Base-by-base conservation (phyloP, 139 green algal genomes). In the Microglena sp. region DNA sequence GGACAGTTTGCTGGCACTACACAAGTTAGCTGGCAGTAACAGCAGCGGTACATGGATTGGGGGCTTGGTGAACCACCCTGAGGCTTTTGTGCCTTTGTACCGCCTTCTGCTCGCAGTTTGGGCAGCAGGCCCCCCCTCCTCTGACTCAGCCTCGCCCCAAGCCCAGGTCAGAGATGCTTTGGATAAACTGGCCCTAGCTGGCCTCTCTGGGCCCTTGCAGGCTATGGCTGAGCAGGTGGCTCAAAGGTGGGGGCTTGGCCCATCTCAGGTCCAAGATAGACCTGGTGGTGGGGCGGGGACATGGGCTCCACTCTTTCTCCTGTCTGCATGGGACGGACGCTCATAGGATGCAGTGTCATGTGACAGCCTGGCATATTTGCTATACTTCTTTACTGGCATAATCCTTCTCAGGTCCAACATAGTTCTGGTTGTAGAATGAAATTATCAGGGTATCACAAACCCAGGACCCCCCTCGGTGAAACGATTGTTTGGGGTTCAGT, bases 41-140 rank as follows among this genome's bases (percentile, higher is more conserved):
- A 28, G 18, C 1, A 62, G 34, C 1, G n/a, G n/a, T n/a, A n/a
- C n/a, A n/a, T 72, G 60, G 60, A 50, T 64, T 1, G 69, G 65
- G 21, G 64, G 64, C 21, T 45, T 50, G 0, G 66, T 43, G 1
- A 67, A 82, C 31, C 70, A 83, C 55, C 70, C 71, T 1, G 57
- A 67, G 33, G 66, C 70, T 22, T 81, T 81, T 64, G 55, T 62
- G 21, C 71, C 65, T 8, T 35, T 87, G 27, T 82, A 72, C 57
- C 60, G 67, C 28, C 60, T 65, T 44, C 70, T 82, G 53, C 68
- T 85, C 15, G 69, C 67, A 0, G 15, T 80, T 21, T 76, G 71
- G 67, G 71, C 44, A 31, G 36, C n/a, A 29, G 28, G 28, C 24
- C 27, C 55, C 8, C 4, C 27, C 55, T 28, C 55, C 6, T 6